Conservation (phyloP, 495 filamentous ascomycete genomes). For the Xylaria palmicola region DNA sequence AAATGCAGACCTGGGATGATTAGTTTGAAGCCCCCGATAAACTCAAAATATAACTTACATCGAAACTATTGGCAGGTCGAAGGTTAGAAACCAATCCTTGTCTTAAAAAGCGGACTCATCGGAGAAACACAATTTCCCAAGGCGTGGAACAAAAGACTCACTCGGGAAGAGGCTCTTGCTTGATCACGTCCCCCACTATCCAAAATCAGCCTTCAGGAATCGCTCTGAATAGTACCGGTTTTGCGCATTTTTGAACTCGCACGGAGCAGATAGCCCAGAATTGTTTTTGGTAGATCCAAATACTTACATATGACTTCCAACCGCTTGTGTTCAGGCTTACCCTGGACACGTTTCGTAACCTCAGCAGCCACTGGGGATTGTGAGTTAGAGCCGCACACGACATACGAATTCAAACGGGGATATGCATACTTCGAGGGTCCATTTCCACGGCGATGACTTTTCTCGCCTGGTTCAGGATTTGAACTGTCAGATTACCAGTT, state of each 20-base stretch:
- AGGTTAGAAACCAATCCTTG: no score
- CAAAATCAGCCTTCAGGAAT: not conserved
- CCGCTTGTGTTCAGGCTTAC: constrained; percentile 69
- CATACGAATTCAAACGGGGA: not conserved
- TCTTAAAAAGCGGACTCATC: no score
- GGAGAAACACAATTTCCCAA: no score
- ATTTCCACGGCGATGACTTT: constrained; percentile 85
- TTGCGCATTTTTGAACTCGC: no score
- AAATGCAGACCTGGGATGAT: constrained; percentile 66
- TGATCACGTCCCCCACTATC: constrained; percentile 83
- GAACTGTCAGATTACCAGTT: constrained; percentile 84
- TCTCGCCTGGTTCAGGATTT: constrained; percentile 83
- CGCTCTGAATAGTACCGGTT: not conserved
- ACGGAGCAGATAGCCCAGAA: no score
- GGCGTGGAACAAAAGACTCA: no score
- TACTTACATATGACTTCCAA: constrained; percentile 15
- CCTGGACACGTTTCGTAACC: constrained; percentile 90
- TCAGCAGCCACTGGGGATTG: constrained; percentile 73
- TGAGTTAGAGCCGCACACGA: not conserved
- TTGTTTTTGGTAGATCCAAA: no score
- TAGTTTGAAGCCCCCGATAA: not conserved
- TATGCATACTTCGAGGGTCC: constrained; percentile 68
- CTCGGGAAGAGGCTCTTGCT: constrained; percentile 42
- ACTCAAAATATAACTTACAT: constrained; percentile 16
- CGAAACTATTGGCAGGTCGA: constrained; percentile 23